These are phyloP conservation scores for Alternaria sp. DNA, from an alignment of 2,329 filamentous ascomycete species.

Conservation along the genomic window DNA sequence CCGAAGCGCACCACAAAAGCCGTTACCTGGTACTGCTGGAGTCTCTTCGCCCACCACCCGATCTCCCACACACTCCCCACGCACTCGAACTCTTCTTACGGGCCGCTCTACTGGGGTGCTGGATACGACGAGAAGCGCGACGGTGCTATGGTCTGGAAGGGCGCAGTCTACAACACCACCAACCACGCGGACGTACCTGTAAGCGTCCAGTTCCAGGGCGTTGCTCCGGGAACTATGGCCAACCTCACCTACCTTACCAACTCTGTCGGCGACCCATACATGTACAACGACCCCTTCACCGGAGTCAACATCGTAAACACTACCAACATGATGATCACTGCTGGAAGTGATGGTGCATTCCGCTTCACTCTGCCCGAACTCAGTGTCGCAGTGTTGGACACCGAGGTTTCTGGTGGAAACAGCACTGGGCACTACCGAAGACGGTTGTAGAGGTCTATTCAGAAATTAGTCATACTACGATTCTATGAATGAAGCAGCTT, in stretches of 20 bases:
- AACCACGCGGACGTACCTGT: conserved; percentile 32
- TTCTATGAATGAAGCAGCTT: background rate
- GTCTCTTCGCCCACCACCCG: conserved; percentile 52
- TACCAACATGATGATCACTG: conserved; percentile 27
- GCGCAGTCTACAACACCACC: conserved; percentile 60
- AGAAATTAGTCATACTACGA: background rate
- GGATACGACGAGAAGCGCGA: conserved; percentile 47
- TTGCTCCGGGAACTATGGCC: conserved; percentile 35
- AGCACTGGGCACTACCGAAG: background rate
- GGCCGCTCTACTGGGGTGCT: conserved; percentile 57
- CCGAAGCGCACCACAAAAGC: conserved; percentile 41
- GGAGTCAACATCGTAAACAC: conserved; percentile 56
- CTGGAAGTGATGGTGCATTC: conserved; percentile 58
- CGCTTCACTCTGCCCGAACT: conserved; percentile 63
- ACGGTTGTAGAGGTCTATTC: background rate
- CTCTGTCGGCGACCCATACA: conserved; percentile 46
- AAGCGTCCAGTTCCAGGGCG: conserved; percentile 41
- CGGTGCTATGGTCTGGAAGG: conserved; percentile 54
- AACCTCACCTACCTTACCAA: conserved; percentile 56
- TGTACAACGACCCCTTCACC: conserved; percentile 56
- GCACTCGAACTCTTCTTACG: conserved; percentile 47
- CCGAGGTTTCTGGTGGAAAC: conserved; percentile 21
- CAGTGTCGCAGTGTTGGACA: conserved; percentile 65
- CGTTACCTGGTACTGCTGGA: conserved; percentile 48
- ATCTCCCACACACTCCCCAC: conserved; percentile 57